Evolutionary conservation across 2,329 filamentous ascomycete species (phyloP), one percentile per base, ranked within the genome.

Genomic region (Teratosphaeria pseudoeucalypti): DNA sequence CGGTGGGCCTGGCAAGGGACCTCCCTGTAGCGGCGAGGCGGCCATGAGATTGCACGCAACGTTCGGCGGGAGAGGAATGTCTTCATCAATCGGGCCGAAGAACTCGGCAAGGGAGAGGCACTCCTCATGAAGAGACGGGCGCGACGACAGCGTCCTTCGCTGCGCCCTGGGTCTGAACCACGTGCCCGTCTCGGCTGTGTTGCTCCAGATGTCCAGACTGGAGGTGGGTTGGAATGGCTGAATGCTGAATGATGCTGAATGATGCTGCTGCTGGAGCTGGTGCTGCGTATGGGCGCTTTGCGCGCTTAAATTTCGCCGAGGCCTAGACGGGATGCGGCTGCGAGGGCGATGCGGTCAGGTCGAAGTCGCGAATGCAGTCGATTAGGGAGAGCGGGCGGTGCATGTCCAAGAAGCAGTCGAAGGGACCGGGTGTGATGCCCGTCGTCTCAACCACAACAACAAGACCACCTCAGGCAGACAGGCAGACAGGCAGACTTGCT

Each of bases 31-130:
- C 52, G 63, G 56, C 55, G 63, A 60, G 55, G 60, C 58, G 19
- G 64, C 60, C 43, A 62, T 54, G 34, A 61, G 37, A 56, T 62
- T 60, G n/a, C 65, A 67, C 67, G 57, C 65, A 58, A 56, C 61
- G 60, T 26, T 64, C 60, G 54, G 61, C 60, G 37, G 58, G 60
- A 32, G 43, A 53, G 10, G 19, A 49, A 49, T 49, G 43, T 52
- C 26, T 34, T 19, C 11, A 54, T 47, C n/a, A 23, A 10, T 59
- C 58, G 60, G 58, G 60, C 60, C 58, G 60, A 61, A 34, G 6
- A 39, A 14, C 26, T 43, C 53, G 57, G 59, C 52, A 54, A 47
- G 16, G n/a, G 34, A 26, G n/a, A 19, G 12, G 47, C 27, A 54
- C 12, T 37, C 6, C 2, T 37, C 52, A 53, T 58, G 26, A 54